These are phyloP conservation scores for Arthrinium puccinioides DNA, from an alignment of 2,329 filamentous ascomycete species.

Conservation along the genomic window DNA sequence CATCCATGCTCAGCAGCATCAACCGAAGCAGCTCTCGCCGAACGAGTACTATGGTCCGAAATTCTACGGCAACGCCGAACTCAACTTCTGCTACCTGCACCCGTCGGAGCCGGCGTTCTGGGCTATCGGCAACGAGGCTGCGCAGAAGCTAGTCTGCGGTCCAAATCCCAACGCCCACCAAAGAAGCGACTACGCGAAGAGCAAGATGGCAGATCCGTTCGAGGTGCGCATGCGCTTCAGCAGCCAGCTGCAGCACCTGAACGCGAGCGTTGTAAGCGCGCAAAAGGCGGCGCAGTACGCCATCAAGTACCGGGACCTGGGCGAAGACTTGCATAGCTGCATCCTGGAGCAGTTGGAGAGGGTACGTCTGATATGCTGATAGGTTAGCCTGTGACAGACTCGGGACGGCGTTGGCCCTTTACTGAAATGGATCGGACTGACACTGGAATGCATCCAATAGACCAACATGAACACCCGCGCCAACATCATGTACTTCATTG, in stretches of 20 bases:
- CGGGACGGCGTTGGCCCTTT: slow-evolving; percentile 5
- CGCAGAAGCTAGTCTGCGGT: not conserved
- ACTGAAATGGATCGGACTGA: not conserved
- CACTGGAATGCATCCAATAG: no score
- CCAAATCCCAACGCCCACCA: not conserved
- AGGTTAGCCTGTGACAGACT: not conserved
- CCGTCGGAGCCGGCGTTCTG: slow-evolving; percentile 1
- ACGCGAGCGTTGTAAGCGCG: slow-evolving; percentile 80
- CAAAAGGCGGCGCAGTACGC: slow-evolving; percentile 94
- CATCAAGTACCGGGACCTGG: slow-evolving; percentile 86
- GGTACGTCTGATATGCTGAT: slow-evolving; percentile 34
- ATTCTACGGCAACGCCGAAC: not conserved
- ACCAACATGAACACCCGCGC: slow-evolving; percentile 95
- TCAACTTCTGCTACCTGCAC: not conserved
- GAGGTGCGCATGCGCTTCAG: slow-evolving; percentile 98
- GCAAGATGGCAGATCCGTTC: slow-evolving; percentile 70
- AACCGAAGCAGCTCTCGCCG: not conserved
- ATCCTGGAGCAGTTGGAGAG: slow-evolving; percentile 92
- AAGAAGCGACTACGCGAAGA: not conserved
- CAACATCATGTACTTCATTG: slow-evolving; percentile 99
- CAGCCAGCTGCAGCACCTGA: slow-evolving; percentile 79
- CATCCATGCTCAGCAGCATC: no score
- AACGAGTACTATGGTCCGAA: not conserved
- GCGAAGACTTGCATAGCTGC: slow-evolving; percentile 94
- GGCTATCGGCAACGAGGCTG: not conserved